Percentiles rank a stretch among this genome's conserved stretches.
Evolutionary conservation across 2,329 filamentous ascomycete species (phyloP).

Genomic region (Cladorrhinum sp.): DNA sequence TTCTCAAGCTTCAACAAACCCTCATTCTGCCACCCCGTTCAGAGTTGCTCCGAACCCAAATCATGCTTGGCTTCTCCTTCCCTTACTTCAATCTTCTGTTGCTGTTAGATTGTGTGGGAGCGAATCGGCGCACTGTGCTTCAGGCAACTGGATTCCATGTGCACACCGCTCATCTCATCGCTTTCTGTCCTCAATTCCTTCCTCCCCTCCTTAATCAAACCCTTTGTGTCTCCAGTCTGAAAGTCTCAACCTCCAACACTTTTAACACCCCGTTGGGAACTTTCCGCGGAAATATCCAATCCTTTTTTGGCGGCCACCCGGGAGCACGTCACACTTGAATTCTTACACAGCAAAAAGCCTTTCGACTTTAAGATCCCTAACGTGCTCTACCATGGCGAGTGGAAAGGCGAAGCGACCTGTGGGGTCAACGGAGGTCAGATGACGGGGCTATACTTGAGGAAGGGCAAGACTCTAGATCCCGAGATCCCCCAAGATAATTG

Average conservation of each 20-base stretch:
- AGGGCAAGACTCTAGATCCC: background rate
- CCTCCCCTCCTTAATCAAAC: background rate
- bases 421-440: slow-evolving; percentile 22
- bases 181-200: too few species aligned
- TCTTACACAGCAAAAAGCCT: slow-evolving; percentile 14
- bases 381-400: slow-evolving; percentile 26
- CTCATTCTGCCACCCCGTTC: too few species aligned
- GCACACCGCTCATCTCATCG: background rate
- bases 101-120: too few species aligned
- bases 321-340: slow-evolving; percentile 23
- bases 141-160: background rate
- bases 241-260: background rate
- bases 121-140: background rate
- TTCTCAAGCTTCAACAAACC: too few species aligned
- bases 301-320: slow-evolving; percentile 6
- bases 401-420: slow-evolving; percentile 15
- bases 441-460: slow-evolving; percentile 15
- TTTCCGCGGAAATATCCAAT: background rate
- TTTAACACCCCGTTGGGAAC: background rate
- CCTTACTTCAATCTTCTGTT: too few species aligned
- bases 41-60: too few species aligned
- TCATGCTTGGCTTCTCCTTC: too few species aligned
- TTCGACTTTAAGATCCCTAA: slow-evolving; percentile 21
- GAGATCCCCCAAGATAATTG: slow-evolving; percentile 11
- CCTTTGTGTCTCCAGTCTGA: background rate